Conservation (phyloP, 257 asterid species). For the Lavandula angustifolia region DNA sequence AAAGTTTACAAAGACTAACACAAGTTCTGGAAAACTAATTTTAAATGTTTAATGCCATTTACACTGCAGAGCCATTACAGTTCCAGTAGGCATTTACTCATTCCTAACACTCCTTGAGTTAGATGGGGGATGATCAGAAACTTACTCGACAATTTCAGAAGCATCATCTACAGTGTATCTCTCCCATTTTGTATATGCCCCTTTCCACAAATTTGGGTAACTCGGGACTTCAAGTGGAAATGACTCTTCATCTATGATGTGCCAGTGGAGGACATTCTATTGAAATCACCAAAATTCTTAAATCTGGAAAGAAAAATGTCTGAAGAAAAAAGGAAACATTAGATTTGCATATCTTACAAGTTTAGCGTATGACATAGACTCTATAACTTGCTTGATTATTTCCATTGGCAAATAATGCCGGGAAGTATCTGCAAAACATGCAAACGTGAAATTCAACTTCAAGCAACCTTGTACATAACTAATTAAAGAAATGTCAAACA, state of each 20-base stretch:
- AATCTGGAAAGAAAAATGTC: slow-evolving; percentile 20
- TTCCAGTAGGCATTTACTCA: slow-evolving; percentile 8
- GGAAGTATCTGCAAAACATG: slow-evolving; percentile 72
- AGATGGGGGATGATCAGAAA: slow-evolving; percentile 25
- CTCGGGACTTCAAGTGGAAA: slow-evolving; percentile 94
- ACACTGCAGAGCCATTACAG: slow-evolving; percentile 15
- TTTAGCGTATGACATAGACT: slow-evolving; percentile 92
- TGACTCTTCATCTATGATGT: slow-evolving; percentile 92
- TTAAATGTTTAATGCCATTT: slow-evolving; percentile 6
- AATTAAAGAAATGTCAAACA: slow-evolving; percentile 22
- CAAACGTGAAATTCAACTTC: slow-evolving; percentile 16
- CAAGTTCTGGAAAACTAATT: slow-evolving; percentile 10
- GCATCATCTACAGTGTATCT: slow-evolving; percentile 89
- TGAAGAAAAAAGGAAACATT: slow-evolving; percentile 27
- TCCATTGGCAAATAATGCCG: slow-evolving; percentile 84
- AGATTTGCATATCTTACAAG: slow-evolving; percentile 62
- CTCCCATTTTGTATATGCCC: slow-evolving; percentile 88
- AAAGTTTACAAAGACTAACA: slow-evolving; percentile 20
- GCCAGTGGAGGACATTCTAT: slow-evolving; percentile 98
- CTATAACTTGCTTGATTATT: slow-evolving; percentile 83
- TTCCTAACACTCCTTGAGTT: slow-evolving; percentile 22
- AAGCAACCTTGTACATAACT: slow-evolving; percentile 14
- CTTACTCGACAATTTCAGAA: slow-evolving; percentile 74
- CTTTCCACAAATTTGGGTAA: slow-evolving; percentile 89
- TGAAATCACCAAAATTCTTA: slow-evolving; percentile 44